Evolutionary conservation across 2,329 filamentous ascomycete species (phyloP).

Genomic region (Ilyonectria sp.): DNA sequence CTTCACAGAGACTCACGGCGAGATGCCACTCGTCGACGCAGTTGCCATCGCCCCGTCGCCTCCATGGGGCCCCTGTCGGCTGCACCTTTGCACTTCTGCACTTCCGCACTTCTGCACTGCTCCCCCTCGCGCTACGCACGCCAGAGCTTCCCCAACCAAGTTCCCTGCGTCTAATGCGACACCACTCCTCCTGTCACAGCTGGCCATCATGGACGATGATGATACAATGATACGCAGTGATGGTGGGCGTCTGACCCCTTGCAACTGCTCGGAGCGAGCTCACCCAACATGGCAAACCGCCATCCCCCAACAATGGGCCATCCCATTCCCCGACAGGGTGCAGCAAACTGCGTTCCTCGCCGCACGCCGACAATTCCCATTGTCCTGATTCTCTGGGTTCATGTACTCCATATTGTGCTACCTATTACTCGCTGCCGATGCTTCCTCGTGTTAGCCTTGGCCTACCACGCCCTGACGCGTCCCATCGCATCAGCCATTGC

Average conservation of each 20-base stretch:
- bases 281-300: slow-evolving; percentile 30
- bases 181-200: slow-evolving; percentile 2
- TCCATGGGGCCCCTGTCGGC: slow-evolving; percentile 2
- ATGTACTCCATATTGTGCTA: too few species aligned
- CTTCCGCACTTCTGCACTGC: not conserved
- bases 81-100: not conserved
- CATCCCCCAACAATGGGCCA: slow-evolving; percentile 24
- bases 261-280: slow-evolving; percentile 22
- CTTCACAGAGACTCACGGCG: not conserved
- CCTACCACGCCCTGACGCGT: slow-evolving; percentile 12
- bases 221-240: not conserved
- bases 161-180: slow-evolving; percentile 22
- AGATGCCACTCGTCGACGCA: not conserved
- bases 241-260: slow-evolving; percentile 14
- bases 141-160: not conserved
- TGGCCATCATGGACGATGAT: slow-evolving; percentile 9
- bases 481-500: slow-evolving; percentile 25
- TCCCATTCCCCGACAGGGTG: not conserved
- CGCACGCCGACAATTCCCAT: not conserved
- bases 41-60: slow-evolving; percentile 3
- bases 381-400: not conserved
- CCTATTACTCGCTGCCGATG: not conserved
- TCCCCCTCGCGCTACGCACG: not conserved
- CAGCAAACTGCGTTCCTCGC: too few species aligned
- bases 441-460: slow-evolving; percentile 19